Base-by-base conservation (phyloP, 129 eudicot species). In the Flaveria sonorensis region DNA sequence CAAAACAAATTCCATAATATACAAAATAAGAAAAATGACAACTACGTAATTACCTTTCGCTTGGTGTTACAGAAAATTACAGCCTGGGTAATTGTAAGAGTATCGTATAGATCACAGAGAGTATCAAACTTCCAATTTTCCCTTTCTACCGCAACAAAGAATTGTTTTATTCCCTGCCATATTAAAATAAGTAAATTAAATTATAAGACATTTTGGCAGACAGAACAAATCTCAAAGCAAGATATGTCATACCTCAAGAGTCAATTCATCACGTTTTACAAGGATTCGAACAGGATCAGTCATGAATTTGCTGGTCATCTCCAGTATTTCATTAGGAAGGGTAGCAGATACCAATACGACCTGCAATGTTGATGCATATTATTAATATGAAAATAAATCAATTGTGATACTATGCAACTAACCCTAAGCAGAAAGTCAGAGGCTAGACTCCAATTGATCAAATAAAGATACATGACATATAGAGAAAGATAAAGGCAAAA, bases 71-170 rank as follows among this genome's bases (percentile, higher is more conserved):
- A 93, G 81, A 93, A 93, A 55, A 93, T 93, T 71, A 93, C 98
- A 78, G 96, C 98, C 76, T 93, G 98, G 23, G 98, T 93, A 40
- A 93, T 90, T 26, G 97, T 93, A 69, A 93, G 97, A 48, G 98
- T 93, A 82, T 93, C 98, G 83, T 93, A 90, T 0, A 93, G 88
- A 87, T 93, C 98, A 74, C 92, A 88, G 8, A 93, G 83, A 61
- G 98, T 93, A 81, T 93, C 98, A 83, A 93, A 93, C 80, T 93
- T 93, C 98, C 98, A 93, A 26, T 93, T 96, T 72, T 93, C 98
- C 76, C 88, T 90, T 79, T 93, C 98, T 12, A 93, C 98, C 0
- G 97, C 98, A 56, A 93, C 96, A 52, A 93, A 93, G 87, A 93
- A 93, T 81, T 93, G 98, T 87, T 93, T 93, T 81, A 93, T 93